These are phyloP conservation scores for Chlamydomonas incerta DNA, from an alignment of 139 green algal species.

Conservation along the genomic window DNA sequence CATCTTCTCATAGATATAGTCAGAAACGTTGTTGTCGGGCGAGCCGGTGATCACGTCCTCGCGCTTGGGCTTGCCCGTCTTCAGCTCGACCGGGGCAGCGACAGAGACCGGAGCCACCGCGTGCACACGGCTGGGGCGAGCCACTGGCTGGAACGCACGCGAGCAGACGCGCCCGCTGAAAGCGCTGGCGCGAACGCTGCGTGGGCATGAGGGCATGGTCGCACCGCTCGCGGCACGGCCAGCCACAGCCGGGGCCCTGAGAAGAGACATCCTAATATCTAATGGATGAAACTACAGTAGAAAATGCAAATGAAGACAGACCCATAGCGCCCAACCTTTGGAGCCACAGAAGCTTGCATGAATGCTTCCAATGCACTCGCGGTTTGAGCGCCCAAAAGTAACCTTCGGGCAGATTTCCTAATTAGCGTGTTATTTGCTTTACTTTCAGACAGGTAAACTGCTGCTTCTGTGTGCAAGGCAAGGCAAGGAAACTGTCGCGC, in stretches of 20 bases:
- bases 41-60: constrained; percentile 85
- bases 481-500: too few species aligned
- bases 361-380: too few species aligned
- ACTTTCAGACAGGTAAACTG: too few species aligned
- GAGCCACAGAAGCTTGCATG: too few species aligned
- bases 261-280: neutral
- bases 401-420: too few species aligned
- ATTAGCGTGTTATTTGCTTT: too few species aligned
- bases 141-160: neutral
- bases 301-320: too few species aligned
- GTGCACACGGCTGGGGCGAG: neutral
- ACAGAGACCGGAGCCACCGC: constrained; percentile 21
- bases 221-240: neutral
- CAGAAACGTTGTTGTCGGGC: constrained; percentile 95
- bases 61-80: constrained; percentile 37
- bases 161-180: neutral
- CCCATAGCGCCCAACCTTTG: neutral
- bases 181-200: neutral
- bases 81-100: constrained; percentile 25
- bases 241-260: constrained; percentile 5
- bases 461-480: too few species aligned
- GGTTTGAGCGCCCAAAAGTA: too few species aligned
- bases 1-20: constrained; percentile 97
- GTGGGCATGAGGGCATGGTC: neutral
- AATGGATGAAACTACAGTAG: too few species aligned